Base-by-base conservation (phyloP, 495 filamentous ascomycete genomes). In the Chaetomium cochliodes region DNA sequence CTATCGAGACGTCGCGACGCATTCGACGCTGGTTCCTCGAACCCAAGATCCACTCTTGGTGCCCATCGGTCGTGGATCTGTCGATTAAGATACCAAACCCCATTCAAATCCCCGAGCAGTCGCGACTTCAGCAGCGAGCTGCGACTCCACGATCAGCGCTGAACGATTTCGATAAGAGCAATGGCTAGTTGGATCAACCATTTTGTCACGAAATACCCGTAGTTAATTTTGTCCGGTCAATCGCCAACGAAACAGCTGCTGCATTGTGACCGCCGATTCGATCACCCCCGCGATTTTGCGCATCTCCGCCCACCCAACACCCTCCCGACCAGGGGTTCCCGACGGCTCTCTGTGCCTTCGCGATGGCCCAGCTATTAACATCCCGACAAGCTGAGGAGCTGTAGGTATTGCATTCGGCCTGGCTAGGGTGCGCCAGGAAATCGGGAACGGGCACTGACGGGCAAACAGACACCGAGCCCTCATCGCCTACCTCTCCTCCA, bases 371-470 rank as follows among this genome's bases (percentile, higher is more conserved):
- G 70, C 80, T 93, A 76, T 81, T 94, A 76, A 92, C 90, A 52
- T 77, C 77, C 52, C 85, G 90, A 68, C 91, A 96, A 82, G 90
- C 91, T 66, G 91, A 92, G 75, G 90, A 96, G 85, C 88, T 93
- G 91, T 93, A 84, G 74, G 86, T 81, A 18, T 6, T 53, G 25
- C 16, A 22, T 16, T 18, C 53, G 26, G 33, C n/a, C 47, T 12
- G 16, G 4, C 26, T 12, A n/a, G 26, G 56, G 49, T 13, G 22
- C 23, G 28, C 33, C 56, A 2, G 44, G 30, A n/a, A 41, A 46
- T 49, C 33, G 23, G 41, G 58, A 41, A 25, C 37, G 18, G 53
- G 13, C 30, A 63, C 67, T 71, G 64, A 69, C 69, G 57, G 22
- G 16, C 41, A n/a, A 37, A 47, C 80, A 96, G 92, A 72, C 91